phyloP scores from a whole-genome alignment of 78 protist species.

The Paratrimastix pyriformis region DNA sequence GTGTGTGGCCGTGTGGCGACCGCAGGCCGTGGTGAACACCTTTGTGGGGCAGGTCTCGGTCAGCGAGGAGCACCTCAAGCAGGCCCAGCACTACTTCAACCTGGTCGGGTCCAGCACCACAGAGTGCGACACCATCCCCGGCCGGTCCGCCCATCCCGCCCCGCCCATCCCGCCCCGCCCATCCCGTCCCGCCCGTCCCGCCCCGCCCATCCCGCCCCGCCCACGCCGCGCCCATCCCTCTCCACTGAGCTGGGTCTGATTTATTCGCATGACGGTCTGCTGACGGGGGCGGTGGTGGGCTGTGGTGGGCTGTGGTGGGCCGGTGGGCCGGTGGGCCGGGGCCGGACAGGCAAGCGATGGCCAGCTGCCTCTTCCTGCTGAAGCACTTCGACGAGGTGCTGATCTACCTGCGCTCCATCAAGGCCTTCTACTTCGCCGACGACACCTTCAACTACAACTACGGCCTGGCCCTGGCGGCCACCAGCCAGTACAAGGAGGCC shows the following conservation, averaged over 20 bases:
- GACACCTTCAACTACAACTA: slow-evolving; percentile 48
- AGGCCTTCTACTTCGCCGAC: slow-evolving; percentile 47
- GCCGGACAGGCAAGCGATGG: slow-evolving; percentile 88
- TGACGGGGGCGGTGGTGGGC: too few species aligned
- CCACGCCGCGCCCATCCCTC: too few species aligned
- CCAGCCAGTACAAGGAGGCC: slow-evolving; percentile 46
- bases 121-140: slow-evolving; percentile 78
- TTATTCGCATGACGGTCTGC: too few species aligned
- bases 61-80: slow-evolving; percentile 30
- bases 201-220: too few species aligned
- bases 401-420: slow-evolving; percentile 62
- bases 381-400: slow-evolving; percentile 64
- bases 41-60: not conserved
- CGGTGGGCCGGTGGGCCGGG: too few species aligned
- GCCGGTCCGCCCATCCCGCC: too few species aligned
- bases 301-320: too few species aligned
- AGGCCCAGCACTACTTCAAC: slow-evolving; percentile 65
- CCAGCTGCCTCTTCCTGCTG: slow-evolving; percentile 58
- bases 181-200: too few species aligned
- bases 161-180: too few species aligned
- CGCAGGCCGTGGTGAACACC: too few species aligned
- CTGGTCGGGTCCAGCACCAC: slow-evolving; percentile 56
- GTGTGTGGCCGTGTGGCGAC: too few species aligned
- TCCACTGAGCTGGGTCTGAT: too few species aligned
- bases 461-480: slow-evolving; percentile 40